Evolutionary conservation across 225 moss, liverwort and hornwort genomes (phyloP), one percentile per base, ranked within the genome.

Genomic region (Pleurozium schreberi): DNA sequence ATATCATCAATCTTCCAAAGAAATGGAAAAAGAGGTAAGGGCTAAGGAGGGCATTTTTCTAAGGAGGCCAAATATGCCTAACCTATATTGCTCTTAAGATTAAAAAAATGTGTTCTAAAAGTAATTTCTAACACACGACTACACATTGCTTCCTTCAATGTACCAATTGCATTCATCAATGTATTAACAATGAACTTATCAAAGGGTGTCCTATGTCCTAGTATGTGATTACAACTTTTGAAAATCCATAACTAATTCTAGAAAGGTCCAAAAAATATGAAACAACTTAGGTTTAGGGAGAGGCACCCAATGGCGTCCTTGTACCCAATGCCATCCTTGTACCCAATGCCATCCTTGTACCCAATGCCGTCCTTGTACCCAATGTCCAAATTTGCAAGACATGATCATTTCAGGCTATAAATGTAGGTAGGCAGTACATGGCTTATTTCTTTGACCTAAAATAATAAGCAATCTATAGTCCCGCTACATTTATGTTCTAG

Each of bases 151-250:
- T 23, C 3, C 9, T 53, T 53, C 52, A 53, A 75, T 75, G 21
- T 21, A 21, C 34, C 34, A 33, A 50, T 20, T 50, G 3, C 33
- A 49, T 47, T 74, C 31, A 74, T 30, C 18, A 30, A 11, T 49
- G 4, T 50, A 34, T 5, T 13, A 52, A 14, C 14, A 76, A 36
- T 36, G 6, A 36, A 53, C 5, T 52, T 52, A 75, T 34, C 2
- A 36, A 3, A 2, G 8, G 2, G 14, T 34, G 14, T 21, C 22
- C 0, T 22, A 8, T 28, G 1, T 0, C 14, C 14, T n/a, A n/a
- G n/a, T 14, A 14, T 53, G 6, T 36, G 9, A 53, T 76, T 36
- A 52, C 2, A 76, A 53, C 76, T 50, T 52, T 0, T n/a, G n/a
- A 0, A 76, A 52, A 76, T 36, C 36, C 36, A 36, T 14, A 36